phyloP scores from a whole-genome alignment of 169 alveolate species.

The Plasmodium gonderi region DNA sequence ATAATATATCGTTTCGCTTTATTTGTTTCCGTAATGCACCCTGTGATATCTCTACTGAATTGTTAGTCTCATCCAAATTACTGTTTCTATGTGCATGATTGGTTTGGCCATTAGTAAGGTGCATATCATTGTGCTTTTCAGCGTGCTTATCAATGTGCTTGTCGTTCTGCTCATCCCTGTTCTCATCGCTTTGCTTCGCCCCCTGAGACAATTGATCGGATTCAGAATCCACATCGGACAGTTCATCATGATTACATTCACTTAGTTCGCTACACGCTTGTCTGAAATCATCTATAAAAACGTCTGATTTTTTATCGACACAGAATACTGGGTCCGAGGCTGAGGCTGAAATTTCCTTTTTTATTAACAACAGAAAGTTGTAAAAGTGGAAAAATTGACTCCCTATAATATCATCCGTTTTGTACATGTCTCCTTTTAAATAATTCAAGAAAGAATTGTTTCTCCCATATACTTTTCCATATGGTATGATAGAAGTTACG shows the following conservation, averaged over 20 bases:
- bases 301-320: not conserved
- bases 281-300: not conserved
- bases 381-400: slow-evolving; percentile 18
- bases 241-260: not conserved
- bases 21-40: not conserved
- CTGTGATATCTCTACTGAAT: not conserved
- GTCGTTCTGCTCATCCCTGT: too few relatives aligned
- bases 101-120: too few relatives aligned
- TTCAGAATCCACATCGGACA: not conserved
- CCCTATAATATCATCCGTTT: slow-evolving; percentile 31
- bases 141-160: too few relatives aligned
- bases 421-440: slow-evolving; percentile 21
- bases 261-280: not conserved
- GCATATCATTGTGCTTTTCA: too few relatives aligned
- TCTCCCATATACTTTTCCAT: not conserved
- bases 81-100: too few relatives aligned
- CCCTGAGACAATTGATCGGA: not conserved
- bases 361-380: slow-evolving; percentile 12
- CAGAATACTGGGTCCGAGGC: too few relatives aligned
- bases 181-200: not conserved
- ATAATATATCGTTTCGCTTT: slow-evolving; percentile 25
- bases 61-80: not conserved
- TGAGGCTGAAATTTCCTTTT: not conserved
- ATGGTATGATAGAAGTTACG: slow-evolving; percentile 13
- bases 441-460: slow-evolving; percentile 15